Evolutionary conservation across 495 filamentous ascomycete species (phyloP).

Genomic region (Mytilinidion resinicola): DNA sequence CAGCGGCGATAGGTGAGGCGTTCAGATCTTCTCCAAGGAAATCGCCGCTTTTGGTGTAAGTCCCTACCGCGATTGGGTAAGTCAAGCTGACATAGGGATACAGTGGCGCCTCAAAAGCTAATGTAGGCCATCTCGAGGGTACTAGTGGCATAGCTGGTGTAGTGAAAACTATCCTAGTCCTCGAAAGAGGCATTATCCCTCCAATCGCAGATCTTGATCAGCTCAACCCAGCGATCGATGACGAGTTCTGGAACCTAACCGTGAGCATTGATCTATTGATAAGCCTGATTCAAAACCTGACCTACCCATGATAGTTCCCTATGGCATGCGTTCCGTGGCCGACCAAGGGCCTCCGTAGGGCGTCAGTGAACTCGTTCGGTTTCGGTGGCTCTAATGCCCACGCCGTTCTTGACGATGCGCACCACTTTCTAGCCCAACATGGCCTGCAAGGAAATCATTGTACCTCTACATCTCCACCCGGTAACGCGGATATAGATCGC

Average conservation of each 20-base stretch:
- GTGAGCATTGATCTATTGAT: not conserved
- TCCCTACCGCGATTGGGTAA: constrained; percentile 18
- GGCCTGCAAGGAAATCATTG: no score
- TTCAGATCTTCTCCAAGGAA: constrained; percentile 29
- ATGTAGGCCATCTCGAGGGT: constrained; percentile 38
- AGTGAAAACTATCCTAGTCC: constrained; percentile 33
- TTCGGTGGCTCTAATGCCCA: constrained; percentile 17
- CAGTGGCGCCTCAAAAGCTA: constrained; percentile 34
- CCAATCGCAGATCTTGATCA: constrained; percentile 33
- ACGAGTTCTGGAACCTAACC: constrained; percentile 4
- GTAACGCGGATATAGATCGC: no score
- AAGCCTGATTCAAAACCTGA: no score
- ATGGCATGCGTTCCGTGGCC: constrained; percentile 34
- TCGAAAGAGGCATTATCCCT: constrained; percentile 36
- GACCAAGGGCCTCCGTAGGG: constrained; percentile 2
- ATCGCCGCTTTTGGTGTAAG: no score
- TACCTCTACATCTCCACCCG: no score
- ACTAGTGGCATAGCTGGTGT: constrained; percentile 33
- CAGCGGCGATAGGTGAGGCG: constrained; percentile 40
- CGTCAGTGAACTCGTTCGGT: constrained; percentile 38
- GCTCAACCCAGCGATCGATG: constrained; percentile 29
- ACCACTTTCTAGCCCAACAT: not conserved
- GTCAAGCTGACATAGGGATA: constrained; percentile 31
- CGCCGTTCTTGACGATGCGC: constrained; percentile 10
- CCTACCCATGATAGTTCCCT: constrained; percentile 3